Conservation (phyloP, 352 stramenopile species). For the Phytopythium cucurbitacearum region DNA sequence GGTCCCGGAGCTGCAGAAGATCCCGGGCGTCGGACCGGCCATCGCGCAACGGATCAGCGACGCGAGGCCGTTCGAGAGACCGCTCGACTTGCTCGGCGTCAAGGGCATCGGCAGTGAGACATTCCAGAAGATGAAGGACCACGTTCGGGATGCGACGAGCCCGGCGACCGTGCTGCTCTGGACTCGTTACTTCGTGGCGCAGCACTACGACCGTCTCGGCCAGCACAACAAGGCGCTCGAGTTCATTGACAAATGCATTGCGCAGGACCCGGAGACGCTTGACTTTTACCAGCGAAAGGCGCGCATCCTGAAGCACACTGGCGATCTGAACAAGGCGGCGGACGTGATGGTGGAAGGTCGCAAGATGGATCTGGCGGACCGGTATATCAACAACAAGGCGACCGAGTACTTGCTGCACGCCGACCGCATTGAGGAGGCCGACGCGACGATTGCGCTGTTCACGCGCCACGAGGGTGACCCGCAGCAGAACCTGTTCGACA, state of each 20-base stretch:
- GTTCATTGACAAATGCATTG: constrained; percentile 92
- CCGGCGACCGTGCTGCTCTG: constrained; percentile 69
- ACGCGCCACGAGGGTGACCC: constrained; percentile 95
- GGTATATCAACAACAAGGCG: constrained; percentile 99
- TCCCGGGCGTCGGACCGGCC: constrained; percentile 35
- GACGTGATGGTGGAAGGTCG: constrained; percentile 90
- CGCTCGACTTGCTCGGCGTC: constrained; percentile 47
- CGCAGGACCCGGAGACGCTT: constrained; percentile 86
- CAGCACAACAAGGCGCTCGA: constrained; percentile 85
- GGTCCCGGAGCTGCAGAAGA: constrained; percentile 22
- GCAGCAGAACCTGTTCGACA: constrained; percentile 96
- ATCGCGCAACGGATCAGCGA: constrained; percentile 41
- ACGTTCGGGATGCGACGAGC: constrained; percentile 11
- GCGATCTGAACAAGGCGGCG: constrained; percentile 88
- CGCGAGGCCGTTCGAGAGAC: constrained; percentile 37
- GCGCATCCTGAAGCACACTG: constrained; percentile 92
- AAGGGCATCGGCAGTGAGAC: constrained; percentile 26
- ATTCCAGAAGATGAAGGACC: background rate
- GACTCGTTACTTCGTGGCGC: constrained; percentile 89
- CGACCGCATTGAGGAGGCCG: constrained; percentile 89
- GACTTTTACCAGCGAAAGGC: constrained; percentile 95
- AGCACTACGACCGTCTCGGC: constrained; percentile 90
- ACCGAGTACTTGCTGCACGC: constrained; percentile 96
- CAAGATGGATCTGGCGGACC: constrained; percentile 94
- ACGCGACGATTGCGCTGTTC: constrained; percentile 95